Evolutionary conservation across 1,139 yeast genomes (phyloP).

Genomic region (Lodderomyces pseudojiufengensis): DNA sequence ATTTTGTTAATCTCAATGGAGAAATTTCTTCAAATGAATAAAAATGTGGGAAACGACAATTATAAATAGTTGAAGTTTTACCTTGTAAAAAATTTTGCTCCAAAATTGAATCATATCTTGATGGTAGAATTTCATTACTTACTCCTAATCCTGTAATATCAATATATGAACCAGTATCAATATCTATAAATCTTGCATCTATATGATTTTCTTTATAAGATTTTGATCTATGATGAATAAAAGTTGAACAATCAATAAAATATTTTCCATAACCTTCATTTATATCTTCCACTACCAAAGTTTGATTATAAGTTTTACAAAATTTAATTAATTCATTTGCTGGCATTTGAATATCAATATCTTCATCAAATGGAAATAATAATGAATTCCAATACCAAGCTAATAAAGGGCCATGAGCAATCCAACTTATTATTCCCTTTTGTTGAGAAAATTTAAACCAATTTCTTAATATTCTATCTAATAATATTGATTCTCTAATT

Average conservation of each 20-base stretch:
- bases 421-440: conserved; percentile 35
- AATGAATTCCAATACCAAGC: conserved; percentile 42
- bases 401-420: conserved; percentile 46
- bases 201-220: conserved; percentile 32
- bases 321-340: conserved; percentile 27
- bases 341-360: conserved; percentile 39
- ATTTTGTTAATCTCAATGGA: conserved; percentile 30
- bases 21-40: conserved; percentile 32
- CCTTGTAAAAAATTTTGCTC: conserved; percentile 18
- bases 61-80: conserved; percentile 22
- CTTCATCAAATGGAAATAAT: conserved; percentile 38
- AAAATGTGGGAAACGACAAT: conserved; percentile 32
- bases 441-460: conserved; percentile 43
- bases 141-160: conserved; percentile 38
- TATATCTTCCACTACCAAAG: conserved; percentile 31
- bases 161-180: conserved; percentile 38
- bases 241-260: conserved; percentile 33
- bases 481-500: conserved; percentile 38
- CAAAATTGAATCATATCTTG: conserved; percentile 16
- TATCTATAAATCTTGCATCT: conserved; percentile 40
- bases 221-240: conserved; percentile 30
- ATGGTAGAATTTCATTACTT: conserved; percentile 24
- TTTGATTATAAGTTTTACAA: conserved; percentile 35
- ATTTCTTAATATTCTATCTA: conserved; percentile 46
- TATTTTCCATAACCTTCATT: conserved; percentile 33